A percentile compares a stretch with the other conserved stretches of the same genome.
These are phyloP conservation scores for Colletotrichum lini DNA, from an alignment of 2,329 filamentous ascomycete genomes.

Conservation along the genomic window DNA sequence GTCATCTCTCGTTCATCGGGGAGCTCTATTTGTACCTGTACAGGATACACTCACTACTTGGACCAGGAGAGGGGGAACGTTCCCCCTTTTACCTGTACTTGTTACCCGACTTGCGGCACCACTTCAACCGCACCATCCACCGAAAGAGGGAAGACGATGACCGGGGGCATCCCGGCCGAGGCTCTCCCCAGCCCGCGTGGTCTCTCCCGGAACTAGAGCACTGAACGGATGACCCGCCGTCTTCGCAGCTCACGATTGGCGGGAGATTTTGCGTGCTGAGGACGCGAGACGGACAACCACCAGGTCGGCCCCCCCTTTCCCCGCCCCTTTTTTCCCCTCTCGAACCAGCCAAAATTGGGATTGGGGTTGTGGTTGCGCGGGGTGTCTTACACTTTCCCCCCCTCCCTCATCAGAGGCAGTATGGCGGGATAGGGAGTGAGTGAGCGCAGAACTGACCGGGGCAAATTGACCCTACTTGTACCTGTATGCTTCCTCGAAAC, in stretches of 20 bases:
- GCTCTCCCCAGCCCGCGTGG: slow-evolving; percentile 1
- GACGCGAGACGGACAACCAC: neutral
- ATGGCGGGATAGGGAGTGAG: no score
- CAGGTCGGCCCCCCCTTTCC: no score
- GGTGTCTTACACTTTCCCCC: no score
- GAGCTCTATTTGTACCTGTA: no score
- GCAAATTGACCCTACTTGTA: no score
- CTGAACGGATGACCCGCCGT: neutral
- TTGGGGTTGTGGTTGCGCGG: slow-evolving; percentile 3
- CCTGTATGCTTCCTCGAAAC: slow-evolving; percentile 11
- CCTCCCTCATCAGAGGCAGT: no score
- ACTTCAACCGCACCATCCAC: slow-evolving; percentile 9
- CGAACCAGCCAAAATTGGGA: neutral
- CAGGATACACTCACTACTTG: neutral
- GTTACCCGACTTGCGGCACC: slow-evolving; percentile 21
- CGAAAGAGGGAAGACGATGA: slow-evolving; percentile 8
- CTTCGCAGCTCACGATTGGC: slow-evolving; percentile 20
- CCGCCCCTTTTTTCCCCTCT: neutral
- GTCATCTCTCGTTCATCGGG: no score
- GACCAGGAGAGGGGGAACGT: neutral
- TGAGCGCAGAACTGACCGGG: no score
- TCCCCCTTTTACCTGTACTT: neutral
- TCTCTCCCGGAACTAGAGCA: neutral
- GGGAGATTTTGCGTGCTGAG: slow-evolving; percentile 29
- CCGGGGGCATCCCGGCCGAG: slow-evolving; percentile 21